A percentile compares a stretch with the other conserved stretches of the same genome.
Conservation (phyloP, 2,329 filamentous ascomycete species). For the Hypoxylon sp. region DNA sequence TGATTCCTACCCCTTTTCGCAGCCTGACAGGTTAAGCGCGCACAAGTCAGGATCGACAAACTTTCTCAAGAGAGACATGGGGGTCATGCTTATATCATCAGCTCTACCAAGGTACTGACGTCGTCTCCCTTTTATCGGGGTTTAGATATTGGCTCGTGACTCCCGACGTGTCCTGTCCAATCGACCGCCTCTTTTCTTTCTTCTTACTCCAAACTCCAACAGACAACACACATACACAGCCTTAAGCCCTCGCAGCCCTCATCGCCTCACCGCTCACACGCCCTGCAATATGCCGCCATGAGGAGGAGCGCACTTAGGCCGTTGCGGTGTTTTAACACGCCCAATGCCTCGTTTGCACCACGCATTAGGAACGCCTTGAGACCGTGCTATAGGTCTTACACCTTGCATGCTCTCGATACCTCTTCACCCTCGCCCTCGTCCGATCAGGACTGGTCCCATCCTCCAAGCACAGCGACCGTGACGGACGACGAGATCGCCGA, state of each 20-base stretch:
- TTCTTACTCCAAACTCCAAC: slow-evolving; percentile 29
- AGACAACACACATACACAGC: neutral
- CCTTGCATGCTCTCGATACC: slow-evolving; percentile 40
- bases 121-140: neutral
- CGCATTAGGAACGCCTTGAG: slow-evolving; percentile 9
- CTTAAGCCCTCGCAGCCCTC: slow-evolving; percentile 4
- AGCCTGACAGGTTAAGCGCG: no score
- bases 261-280: slow-evolving; percentile 23
- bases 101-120: neutral
- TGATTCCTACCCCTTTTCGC: no score
- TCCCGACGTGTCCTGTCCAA: slow-evolving; percentile 14
- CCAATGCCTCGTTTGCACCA: slow-evolving; percentile 37
- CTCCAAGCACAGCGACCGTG: slow-evolving; percentile 57
- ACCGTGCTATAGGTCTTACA: slow-evolving; percentile 30
- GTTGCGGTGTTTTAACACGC: slow-evolving; percentile 48
- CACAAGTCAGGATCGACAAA: neutral
- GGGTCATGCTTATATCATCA: no score
- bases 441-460: slow-evolving; percentile 50
- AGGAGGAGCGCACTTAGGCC: slow-evolving; percentile 48
- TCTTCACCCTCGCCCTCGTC: slow-evolving; percentile 22
- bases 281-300: slow-evolving; percentile 57
- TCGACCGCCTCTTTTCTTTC: slow-evolving; percentile 1
- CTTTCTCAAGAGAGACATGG: neutral
- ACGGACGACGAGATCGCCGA: slow-evolving; percentile 79
- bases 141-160: slow-evolving; percentile 24